Base-by-base conservation (phyloP, 2,329 filamentous ascomycete species). In the Exophiala sideris region DNA sequence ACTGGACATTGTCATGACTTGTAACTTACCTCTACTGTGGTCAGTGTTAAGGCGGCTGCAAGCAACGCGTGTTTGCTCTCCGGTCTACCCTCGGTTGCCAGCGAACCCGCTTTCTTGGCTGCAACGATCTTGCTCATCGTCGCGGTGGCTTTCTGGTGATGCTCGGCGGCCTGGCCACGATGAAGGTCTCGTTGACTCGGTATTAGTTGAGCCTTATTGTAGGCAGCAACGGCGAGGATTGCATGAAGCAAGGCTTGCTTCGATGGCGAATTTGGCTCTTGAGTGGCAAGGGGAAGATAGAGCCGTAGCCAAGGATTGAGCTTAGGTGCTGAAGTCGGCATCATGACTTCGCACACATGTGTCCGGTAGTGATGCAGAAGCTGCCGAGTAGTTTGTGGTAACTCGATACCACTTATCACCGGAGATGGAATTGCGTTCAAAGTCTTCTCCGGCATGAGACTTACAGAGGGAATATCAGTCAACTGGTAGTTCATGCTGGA, bases 281-380 rank as follows among this genome's bases (percentile, higher is more conserved):
- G 36, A 4, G 38, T 14, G n/a, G 47, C 52, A 24, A 55, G 21
- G 3, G 52, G 52, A 9, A 55, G 40, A 39, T 50, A 55, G 1
- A 55, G n/a, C 5, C 39, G 45, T 3, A 50, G 47, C 11, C 35
- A 55, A 11, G 52, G 46, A 21, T 55, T 55, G 21, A 34, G n/a
- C 20, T 9, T 16, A 10, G 48, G 14, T 14, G 36, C 46, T 20
- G 34, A 45, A 2, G 52, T 55, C 24, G 52, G 52, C 52, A 55
- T 55, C 52, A 55, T 55, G 9, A 40, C 21, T 12, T 50, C 20
- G 34, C 45, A 45, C 2, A 55, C 47, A 18, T 35, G 35, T 12
- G 36, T 51, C 29, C 34, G 18, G 39, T 55, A 55, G 33, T 55
- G 52, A 21, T 36, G 36, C n/a, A 55, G 34, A 10, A 55, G 47